Conservation (phyloP, 1,139 yeast genomes). For the Protomyces arabidopsidicola region DNA sequence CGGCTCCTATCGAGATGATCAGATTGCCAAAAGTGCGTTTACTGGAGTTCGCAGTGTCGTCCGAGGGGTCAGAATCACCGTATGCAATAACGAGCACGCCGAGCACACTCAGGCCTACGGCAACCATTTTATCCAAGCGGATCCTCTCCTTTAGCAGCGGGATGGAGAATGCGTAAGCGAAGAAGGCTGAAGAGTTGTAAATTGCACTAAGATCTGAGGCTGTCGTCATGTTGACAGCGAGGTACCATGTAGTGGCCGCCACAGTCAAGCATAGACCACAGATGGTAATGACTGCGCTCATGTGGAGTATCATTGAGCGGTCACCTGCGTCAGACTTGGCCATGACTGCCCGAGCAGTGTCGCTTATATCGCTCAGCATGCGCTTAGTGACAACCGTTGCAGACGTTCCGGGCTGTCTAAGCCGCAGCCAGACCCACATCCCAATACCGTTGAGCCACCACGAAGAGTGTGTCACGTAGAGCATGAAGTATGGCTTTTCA, state of each 20-base stretch:
- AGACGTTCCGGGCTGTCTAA: conserved; percentile 56
- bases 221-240: conserved; percentile 67
- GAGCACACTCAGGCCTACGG: conserved; percentile 65
- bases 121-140: conserved; percentile 57
- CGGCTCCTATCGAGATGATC: conserved; percentile 71
- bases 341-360: conserved; percentile 33
- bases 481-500: conserved; percentile 63
- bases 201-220: conserved; percentile 87
- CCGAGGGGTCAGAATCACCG: conserved; percentile 44
- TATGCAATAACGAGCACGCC: conserved; percentile 82
- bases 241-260: conserved; percentile 84
- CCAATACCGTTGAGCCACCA: conserved; percentile 49
- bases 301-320: conserved; percentile 50
- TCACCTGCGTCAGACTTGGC: conserved; percentile 39
- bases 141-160: conserved; percentile 63
- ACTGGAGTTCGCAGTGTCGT: conserved; percentile 45
- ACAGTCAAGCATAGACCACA: conserved; percentile 52
- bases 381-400: conserved; percentile 44
- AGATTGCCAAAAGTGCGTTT: conserved; percentile 65
- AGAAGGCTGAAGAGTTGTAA: conserved; percentile 82
- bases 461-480: conserved; percentile 70
- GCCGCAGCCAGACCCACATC: conserved; percentile 23
- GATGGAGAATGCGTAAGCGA: conserved; percentile 80
- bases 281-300: conserved; percentile 46
- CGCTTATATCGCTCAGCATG: conserved; percentile 31